Percentiles rank a stretch among this genome's conserved stretches.
phyloP scores from a whole-genome alignment of 768 basidiomycete species.

The Tricholoma matsutake region DNA sequence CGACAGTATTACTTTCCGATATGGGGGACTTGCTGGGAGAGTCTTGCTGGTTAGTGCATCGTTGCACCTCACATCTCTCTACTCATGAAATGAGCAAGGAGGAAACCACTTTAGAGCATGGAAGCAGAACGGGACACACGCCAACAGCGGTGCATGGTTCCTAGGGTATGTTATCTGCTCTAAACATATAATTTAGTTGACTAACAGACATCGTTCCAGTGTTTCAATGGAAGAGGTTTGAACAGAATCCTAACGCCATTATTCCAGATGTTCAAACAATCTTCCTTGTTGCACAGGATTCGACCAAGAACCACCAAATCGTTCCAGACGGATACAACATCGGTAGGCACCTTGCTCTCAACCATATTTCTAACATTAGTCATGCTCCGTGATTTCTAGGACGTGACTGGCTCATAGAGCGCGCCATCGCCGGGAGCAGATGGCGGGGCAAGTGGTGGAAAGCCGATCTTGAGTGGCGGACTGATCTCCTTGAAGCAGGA shows the following conservation, averaged over 20 bases:
- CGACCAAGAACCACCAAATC: slow-evolving; percentile 67
- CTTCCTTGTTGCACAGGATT: slow-evolving; percentile 37
- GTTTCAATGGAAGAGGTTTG: slow-evolving; percentile 70
- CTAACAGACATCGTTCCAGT: slow-evolving; percentile 29
- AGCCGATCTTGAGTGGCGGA: slow-evolving; percentile 74
- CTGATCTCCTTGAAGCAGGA: slow-evolving; percentile 67
- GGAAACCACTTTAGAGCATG: slow-evolving; percentile 89
- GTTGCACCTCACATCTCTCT: background rate
- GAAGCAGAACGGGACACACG: slow-evolving; percentile 80
- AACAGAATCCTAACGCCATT: background rate
- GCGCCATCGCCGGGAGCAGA: slow-evolving; percentile 54
- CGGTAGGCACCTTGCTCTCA: slow-evolving; percentile 18
- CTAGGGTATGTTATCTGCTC: slow-evolving; percentile 51
- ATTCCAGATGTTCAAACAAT: slow-evolving; percentile 2
- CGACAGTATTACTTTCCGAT: slow-evolving; percentile 76
- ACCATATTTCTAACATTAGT: background rate
- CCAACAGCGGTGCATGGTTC: slow-evolving; percentile 80
- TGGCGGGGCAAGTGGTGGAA: slow-evolving; percentile 72
- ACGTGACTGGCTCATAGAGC: slow-evolving; percentile 72
- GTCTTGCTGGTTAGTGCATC: slow-evolving; percentile 50
- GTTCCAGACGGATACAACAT: slow-evolving; percentile 76
- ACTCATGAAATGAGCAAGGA: slow-evolving; percentile 35
- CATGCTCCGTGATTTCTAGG: slow-evolving; percentile 32
- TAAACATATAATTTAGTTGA: background rate
- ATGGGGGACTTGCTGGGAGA: slow-evolving; percentile 90